These are phyloP conservation scores for Theileria parva DNA, from an alignment of 169 alveolate genomes.

Conservation along the genomic window DNA sequence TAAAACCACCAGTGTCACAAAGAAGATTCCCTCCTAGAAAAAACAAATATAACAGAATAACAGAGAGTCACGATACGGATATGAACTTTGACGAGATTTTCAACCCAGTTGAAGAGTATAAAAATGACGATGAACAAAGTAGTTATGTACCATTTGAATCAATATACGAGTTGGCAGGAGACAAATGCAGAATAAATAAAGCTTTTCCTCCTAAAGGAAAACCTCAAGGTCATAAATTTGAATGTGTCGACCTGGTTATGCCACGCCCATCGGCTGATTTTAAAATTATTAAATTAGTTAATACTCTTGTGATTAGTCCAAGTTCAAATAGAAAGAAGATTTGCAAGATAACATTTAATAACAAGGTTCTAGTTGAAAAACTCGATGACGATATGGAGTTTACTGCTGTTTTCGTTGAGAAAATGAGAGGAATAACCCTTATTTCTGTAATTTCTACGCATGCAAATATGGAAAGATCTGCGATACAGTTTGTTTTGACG, in stretches of 20 bases:
- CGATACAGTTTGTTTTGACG: background rate
- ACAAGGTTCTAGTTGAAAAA: background rate
- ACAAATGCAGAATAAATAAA: background rate
- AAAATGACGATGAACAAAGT: background rate
- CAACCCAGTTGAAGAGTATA: background rate
- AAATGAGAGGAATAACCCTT: background rate
- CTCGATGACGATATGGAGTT: background rate
- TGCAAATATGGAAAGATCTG: slow-evolving; percentile 2
- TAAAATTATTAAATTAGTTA: background rate
- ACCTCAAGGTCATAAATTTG: background rate
- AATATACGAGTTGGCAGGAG: background rate
- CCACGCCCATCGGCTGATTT: background rate
- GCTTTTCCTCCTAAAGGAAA: background rate
- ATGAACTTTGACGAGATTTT: background rate
- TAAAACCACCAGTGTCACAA: background rate
- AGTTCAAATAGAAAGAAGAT: too few species aligned
- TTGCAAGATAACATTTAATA: background rate
- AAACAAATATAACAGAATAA: background rate
- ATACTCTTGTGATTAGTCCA: background rate
- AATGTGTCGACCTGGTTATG: background rate
- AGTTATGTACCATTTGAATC: background rate
- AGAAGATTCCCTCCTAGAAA: background rate
- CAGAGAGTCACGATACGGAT: background rate
- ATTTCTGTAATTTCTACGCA: background rate
- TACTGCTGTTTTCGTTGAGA: background rate